Evolutionary conservation across 306 rosid species (phyloP).

Genomic region (Hippophae rhamnoides): DNA sequence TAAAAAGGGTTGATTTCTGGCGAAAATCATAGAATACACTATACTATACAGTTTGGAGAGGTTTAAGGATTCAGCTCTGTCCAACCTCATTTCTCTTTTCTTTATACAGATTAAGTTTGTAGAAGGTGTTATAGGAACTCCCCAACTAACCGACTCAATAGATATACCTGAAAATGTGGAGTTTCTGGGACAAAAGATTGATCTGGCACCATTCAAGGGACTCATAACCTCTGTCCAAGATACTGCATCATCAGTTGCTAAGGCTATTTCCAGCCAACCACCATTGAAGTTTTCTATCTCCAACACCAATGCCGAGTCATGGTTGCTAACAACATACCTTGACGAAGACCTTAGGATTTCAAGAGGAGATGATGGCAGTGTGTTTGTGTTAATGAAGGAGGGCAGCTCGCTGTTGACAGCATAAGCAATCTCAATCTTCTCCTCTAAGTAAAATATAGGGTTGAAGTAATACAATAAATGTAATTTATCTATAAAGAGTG

Average conservation of each 20-base stretch:
- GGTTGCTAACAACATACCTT: slow-evolving; percentile 81
- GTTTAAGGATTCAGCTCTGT: slow-evolving; percentile 9
- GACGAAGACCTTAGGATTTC: slow-evolving; percentile 71
- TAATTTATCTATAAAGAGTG: no score
- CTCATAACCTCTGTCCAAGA: slow-evolving; percentile 57
- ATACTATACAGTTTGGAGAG: neutral
- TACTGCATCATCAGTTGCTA: slow-evolving; percentile 72
- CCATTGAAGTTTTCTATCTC: slow-evolving; percentile 67
- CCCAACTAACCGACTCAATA: slow-evolving; percentile 79
- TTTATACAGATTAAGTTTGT: slow-evolving; percentile 62
- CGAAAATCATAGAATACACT: neutral
- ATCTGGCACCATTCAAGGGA: slow-evolving; percentile 66
- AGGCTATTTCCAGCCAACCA: slow-evolving; percentile 62
- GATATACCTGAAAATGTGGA: slow-evolving; percentile 85
- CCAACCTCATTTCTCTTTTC: neutral
- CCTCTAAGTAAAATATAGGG: neutral
- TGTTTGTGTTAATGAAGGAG: slow-evolving; percentile 77
- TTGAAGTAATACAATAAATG: no score
- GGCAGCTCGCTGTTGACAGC: slow-evolving; percentile 39
- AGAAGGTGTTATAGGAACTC: slow-evolving; percentile 85
- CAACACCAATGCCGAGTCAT: slow-evolving; percentile 52
- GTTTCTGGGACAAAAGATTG: slow-evolving; percentile 70
- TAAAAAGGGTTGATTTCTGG: neutral
- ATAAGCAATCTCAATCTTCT: slow-evolving; percentile 6
- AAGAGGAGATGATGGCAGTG: slow-evolving; percentile 68